Conservation (phyloP, 345 rosid species). For the Sonneratia caseolaris region DNA sequence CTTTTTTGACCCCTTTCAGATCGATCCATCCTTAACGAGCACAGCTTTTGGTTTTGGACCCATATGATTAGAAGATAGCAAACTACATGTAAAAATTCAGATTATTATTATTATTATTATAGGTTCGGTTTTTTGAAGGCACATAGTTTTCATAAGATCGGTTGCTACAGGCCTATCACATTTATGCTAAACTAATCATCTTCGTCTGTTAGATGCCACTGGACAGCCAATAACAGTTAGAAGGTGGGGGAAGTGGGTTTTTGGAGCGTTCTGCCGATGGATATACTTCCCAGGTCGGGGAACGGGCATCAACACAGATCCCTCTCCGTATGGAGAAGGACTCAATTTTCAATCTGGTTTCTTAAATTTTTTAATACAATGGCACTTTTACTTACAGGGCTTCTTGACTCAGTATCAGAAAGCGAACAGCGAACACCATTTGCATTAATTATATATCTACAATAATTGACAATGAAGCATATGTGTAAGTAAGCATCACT, state of each 20-base stretch:
- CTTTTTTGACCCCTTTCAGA: too few relatives aligned
- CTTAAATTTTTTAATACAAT: neutral
- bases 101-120: too few relatives aligned
- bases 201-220: neutral
- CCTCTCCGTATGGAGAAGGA: neutral
- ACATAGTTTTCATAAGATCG: neutral
- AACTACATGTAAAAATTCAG: neutral
- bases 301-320: neutral
- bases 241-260: neutral
- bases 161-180: neutral
- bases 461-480: neutral
- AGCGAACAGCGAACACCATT: neutral
- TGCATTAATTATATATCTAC: neutral
- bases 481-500: neutral
- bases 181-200: neutral
- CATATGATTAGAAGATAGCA: neutral
- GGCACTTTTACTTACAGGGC: too few relatives aligned
- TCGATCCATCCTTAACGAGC: too few relatives aligned
- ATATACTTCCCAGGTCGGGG: neutral
- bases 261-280: neutral
- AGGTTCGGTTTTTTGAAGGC: neutral
- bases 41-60: too few relatives aligned
- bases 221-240: neutral
- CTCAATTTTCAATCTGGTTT: neutral
- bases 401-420: neutral